Evolutionary conservation across 2,329 filamentous ascomycete species (phyloP).

Genomic region (Fusarium sublunatum): DNA sequence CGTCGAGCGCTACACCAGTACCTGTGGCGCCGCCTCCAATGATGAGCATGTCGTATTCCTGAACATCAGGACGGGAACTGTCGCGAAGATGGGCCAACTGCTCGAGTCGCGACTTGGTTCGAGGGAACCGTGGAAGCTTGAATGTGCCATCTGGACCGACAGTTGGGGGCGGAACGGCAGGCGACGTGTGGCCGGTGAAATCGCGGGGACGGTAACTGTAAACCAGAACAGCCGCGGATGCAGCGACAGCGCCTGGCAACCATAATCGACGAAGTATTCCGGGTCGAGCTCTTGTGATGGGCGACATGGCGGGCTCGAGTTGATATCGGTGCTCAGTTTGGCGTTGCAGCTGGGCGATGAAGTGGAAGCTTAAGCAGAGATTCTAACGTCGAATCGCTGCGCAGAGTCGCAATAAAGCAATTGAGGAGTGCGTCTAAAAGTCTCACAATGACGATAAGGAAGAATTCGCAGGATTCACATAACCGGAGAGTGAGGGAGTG

Average conservation of each 20-base stretch:
- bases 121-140: constrained; percentile 73
- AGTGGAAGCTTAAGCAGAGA: neutral
- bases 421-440: neutral
- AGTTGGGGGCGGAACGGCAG: constrained; percentile 76
- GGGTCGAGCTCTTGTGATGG: constrained; percentile 27
- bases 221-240: constrained; percentile 59
- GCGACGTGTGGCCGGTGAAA: constrained; percentile 75
- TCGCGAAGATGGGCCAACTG: constrained; percentile 71
- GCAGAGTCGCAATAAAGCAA: neutral
- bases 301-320: constrained; percentile 30
- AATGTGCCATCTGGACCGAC: constrained; percentile 76
- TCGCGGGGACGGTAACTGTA: constrained; percentile 75
- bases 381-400: too few relatives aligned
- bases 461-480: neutral
- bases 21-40: constrained; percentile 79
- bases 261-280: constrained; percentile 56
- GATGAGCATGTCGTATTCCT: constrained; percentile 75
- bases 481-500: neutral
- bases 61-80: constrained; percentile 47
- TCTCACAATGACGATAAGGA: neutral
- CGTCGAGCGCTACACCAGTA: constrained; percentile 77
- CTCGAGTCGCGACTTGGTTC: constrained; percentile 69
- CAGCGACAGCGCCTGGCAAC: constrained; percentile 56
- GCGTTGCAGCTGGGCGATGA: neutral
- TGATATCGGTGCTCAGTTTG: neutral